A percentile compares a stretch with the other conserved stretches of the same genome.
Evolutionary conservation across 495 filamentous ascomycete species (phyloP).

Genomic region (Penicillium maclennaniae): DNA sequence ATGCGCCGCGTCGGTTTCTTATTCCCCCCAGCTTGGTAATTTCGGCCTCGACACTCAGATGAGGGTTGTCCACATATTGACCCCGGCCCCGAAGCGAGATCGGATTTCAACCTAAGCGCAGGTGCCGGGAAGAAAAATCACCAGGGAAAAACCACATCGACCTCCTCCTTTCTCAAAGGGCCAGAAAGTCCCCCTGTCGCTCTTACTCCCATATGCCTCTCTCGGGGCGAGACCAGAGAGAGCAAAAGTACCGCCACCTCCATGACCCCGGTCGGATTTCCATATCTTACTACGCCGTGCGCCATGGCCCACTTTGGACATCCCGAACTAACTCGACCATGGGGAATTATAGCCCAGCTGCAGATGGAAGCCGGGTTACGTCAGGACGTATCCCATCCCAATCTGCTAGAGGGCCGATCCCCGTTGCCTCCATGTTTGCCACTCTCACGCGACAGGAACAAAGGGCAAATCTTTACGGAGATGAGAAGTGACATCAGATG

Average conservation of each 20-base stretch:
- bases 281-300: background rate
- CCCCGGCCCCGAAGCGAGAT: background rate
- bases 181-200: background rate
- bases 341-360: background rate
- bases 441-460: background rate
- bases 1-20: slow-evolving; percentile 13
- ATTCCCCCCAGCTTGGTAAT: slow-evolving; percentile 14
- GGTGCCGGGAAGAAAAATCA: slow-evolving; percentile 15
- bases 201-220: background rate
- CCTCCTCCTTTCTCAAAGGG: background rate
- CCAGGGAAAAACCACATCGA: too few relatives aligned
- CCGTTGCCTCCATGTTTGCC: background rate
- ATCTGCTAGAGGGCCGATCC: background rate
- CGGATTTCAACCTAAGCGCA: slow-evolving; percentile 16
- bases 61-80: background rate
- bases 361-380: background rate
- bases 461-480: background rate
- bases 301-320: background rate
- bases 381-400: background rate
- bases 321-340: background rate
- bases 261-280: background rate
- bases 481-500: background rate
- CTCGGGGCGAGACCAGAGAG: background rate
- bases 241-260: background rate
- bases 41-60: slow-evolving; percentile 9